Evolutionary conservation across 305 asterid genomes (phyloP).

Genomic region (Solanum hybrid): DNA sequence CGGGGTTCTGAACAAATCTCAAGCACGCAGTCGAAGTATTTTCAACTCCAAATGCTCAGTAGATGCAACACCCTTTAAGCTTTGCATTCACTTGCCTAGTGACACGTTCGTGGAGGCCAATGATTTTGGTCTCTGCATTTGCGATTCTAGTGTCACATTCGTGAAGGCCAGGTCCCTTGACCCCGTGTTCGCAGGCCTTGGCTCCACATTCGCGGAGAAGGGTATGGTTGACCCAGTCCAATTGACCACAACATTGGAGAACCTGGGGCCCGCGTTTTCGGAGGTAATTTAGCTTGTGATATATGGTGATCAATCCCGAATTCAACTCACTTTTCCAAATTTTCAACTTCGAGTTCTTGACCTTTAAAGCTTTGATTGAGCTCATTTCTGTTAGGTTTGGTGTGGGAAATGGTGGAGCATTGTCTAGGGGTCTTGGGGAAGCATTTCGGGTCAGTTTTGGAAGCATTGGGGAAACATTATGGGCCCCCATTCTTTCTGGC

Average conservation of each 20-base stretch:
- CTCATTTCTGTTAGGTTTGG: too few relatives aligned
- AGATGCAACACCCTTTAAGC: not conserved
- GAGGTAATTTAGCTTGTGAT: not conserved
- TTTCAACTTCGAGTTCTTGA: not conserved
- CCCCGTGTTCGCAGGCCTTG: not conserved
- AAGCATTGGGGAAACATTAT: not conserved
- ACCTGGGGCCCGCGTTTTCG: fast-evolving
- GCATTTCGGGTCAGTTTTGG: not conserved
- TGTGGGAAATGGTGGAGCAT: not conserved
- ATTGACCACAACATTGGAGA: not conserved
- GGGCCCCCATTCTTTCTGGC: not conserved
- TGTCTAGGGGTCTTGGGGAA: not conserved
- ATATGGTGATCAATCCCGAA: not conserved
- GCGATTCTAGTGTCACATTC: not conserved
- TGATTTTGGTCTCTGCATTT: not conserved
- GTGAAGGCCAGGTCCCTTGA: not conserved
- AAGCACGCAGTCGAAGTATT: not conserved
- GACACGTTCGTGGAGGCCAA: not conserved
- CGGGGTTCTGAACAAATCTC: not conserved
- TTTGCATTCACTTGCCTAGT: not conserved
- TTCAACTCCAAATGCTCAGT: too few relatives aligned
- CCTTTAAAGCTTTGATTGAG: not conserved
- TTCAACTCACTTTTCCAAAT: not conserved
- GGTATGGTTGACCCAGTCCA: not conserved
- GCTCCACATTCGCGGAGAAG: not conserved